phyloP scores from a whole-genome alignment of 306 rosid genomes.

The Quercus dentata region DNA sequence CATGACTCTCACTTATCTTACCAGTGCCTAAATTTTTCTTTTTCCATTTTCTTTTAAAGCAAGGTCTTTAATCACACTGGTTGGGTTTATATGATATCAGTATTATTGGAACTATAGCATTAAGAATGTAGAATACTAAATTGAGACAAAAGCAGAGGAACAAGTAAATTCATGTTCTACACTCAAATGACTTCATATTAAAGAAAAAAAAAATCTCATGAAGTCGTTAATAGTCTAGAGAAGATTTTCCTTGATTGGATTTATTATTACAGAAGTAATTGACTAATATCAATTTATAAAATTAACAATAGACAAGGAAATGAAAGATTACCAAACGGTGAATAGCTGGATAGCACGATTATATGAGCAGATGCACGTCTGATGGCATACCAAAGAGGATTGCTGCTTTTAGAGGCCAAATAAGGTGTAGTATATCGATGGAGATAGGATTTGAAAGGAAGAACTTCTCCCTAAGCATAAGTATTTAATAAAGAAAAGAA shows the following conservation, averaged over 20 bases:
- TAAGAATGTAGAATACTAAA: background rate
- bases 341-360: slow-evolving; percentile 86
- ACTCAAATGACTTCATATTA: background rate
- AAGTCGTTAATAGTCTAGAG: background rate
- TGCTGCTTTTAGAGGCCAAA: slow-evolving; percentile 76
- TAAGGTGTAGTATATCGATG: slow-evolving; percentile 75
- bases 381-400: slow-evolving; percentile 92
- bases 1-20: background rate
- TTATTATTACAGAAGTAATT: background rate
- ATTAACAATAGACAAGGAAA: slow-evolving; percentile 12
- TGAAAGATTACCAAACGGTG: slow-evolving; percentile 71
- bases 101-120: background rate
- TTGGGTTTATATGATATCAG: background rate
- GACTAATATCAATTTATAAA: background rate
- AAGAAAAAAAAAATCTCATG: background rate
- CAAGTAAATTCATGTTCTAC: background rate
- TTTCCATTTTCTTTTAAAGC: background rate
- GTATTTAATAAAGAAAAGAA: background rate
- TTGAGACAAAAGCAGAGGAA: background rate
- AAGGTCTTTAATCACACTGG: background rate
- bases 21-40: background rate
- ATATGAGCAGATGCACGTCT: slow-evolving; percentile 97
- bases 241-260: background rate
- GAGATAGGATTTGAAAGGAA: slow-evolving; percentile 77
- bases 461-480: slow-evolving; percentile 69